Base-by-base conservation (phyloP, 2,329 filamentous ascomycete species). In the Pseudocercospora pini-densiflorae region DNA sequence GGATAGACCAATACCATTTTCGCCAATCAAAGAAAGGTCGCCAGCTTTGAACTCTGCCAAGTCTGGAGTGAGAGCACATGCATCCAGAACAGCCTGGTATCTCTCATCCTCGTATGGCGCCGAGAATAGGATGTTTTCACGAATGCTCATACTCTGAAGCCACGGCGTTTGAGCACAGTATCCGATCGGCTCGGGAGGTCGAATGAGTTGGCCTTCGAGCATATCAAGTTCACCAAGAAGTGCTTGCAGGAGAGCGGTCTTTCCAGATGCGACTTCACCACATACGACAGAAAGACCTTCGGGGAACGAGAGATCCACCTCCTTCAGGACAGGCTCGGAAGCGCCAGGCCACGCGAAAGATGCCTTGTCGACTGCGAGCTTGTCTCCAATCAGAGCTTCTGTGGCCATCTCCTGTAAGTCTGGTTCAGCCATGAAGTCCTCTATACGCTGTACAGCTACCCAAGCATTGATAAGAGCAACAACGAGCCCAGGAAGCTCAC, bases 381-480 rank as follows among this genome's bases (percentile, higher is more conserved):
- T 69, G 24, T 76, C 74, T 8, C 70, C 73, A 19, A 73, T 72
- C 12, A 76, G 75, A 27, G 75, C 76, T 55, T 77, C 79, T 54
- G 75, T 79, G 12, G 76, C 75, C 19, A 79, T 76, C 54, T 76
- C 71, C 33, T 74, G 67, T 71, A 93, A 92, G 73, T 97, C 88
- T 0, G 92, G 92, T 77, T 97, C 93, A 0, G 83, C 81, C 92
- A 97, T 96, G 79, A 96, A 97, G 23, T 87, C 85, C 73, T 97
- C 91, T 21, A 97, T 92, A 70, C 93, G 89, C 8, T 87, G 88
- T 68, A 97, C 88, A 0, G 93, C 91, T 19, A 97, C 90, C n/a
- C 87, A 89, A 0, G 93, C 92, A 73, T 97, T 96, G 70, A 96
- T 85, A 4, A 94, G 80, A 0, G 90, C 87, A 0, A 91, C 93